Evolutionary conservation across 805 yeast genomes (phyloP).

Genomic region (Clavispora phyllophila): DNA sequence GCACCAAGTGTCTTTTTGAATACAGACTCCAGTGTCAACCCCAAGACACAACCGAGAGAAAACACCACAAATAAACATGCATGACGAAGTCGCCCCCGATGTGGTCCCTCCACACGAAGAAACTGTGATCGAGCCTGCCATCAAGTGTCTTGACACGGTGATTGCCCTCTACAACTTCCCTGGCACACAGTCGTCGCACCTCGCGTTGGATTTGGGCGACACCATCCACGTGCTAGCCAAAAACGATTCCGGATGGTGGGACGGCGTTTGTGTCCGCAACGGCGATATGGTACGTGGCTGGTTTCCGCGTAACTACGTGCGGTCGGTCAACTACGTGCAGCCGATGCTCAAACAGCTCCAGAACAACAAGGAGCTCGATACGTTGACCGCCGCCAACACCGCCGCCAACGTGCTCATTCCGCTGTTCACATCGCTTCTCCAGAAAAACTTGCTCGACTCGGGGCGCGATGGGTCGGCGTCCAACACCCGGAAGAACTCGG

Average conservation of each 20-base stretch:
- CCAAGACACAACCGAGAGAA: too few species aligned
- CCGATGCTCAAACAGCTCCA: constrained; percentile 35
- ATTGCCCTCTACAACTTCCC: constrained; percentile 53
- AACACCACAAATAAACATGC: background rate
- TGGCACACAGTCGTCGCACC: constrained; percentile 46
- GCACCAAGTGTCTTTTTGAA: too few species aligned
- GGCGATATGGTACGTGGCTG: constrained; percentile 64
- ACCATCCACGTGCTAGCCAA: constrained; percentile 64
- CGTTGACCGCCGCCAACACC: constrained; percentile 42
- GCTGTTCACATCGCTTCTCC: constrained; percentile 32
- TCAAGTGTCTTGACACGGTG: constrained; percentile 51
- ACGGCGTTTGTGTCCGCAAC: constrained; percentile 48
- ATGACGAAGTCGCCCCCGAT: constrained; percentile 39
- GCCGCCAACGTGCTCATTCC: constrained; percentile 44
- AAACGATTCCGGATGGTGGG: constrained; percentile 79
- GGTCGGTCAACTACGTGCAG: constrained; percentile 40
- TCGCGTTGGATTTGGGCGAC: constrained; percentile 60
- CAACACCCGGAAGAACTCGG: constrained; percentile 42
- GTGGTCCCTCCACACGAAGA: constrained; percentile 27
- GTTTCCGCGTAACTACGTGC: constrained; percentile 71
- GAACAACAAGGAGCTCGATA: constrained; percentile 36
- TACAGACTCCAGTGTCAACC: too few species aligned
- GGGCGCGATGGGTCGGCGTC: constrained; percentile 28
- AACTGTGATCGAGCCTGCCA: constrained; percentile 16
- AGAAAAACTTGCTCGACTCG: constrained; percentile 31